Evolutionary conservation across 176 grass and related monocot genomes (phyloP), one percentile per base, ranked within the genome.

Genomic region (Musa schizocarpa): DNA sequence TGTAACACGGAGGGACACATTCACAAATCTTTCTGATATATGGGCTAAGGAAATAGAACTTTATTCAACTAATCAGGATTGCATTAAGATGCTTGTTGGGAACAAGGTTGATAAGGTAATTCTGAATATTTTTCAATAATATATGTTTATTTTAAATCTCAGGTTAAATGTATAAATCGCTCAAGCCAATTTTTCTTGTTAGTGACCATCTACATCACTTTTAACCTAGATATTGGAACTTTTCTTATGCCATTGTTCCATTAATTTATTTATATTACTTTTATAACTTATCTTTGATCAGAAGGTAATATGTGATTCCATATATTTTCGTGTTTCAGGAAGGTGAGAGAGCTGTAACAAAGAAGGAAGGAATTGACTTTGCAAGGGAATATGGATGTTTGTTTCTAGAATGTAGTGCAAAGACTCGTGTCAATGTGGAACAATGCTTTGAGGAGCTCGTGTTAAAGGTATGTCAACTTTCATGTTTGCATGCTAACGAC

Each of bases 41-140:
- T 99, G 95, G 88, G 86, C 95, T 0, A 99, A 99, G 84, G 90
- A 99, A 91, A 91, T 94, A 73, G 95, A 99, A n/a, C 88, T 99
- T 22, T 99, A 99, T 67, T 99, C 95, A 76, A 99, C 95, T 16
- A 99, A 99, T 80, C 88, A 99, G 75, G 90, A 99, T 69, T 99
- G 90, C 78, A 92, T 99, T 78, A 99, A 99, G 81, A 99, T 99
- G 95, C 88, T 99, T 81, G 95, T 94, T 51, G 95, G 90, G 24
- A 99, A 99, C 76, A 99, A 99, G 90, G 88, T 92, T 54, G 95
- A 99, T 76, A 99, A 99, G 95, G 90, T 94, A 89, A 17, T 76
- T 25, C 16, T 17, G 10, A 14, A 26, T 50, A 16, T 50, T 50
- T 17, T 50, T 1, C 8, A 9, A 14, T 50, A 1, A 10, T 1